Evolutionary conservation across 441 rosid species (phyloP).

Genomic region (Euphorbia celastroides): DNA sequence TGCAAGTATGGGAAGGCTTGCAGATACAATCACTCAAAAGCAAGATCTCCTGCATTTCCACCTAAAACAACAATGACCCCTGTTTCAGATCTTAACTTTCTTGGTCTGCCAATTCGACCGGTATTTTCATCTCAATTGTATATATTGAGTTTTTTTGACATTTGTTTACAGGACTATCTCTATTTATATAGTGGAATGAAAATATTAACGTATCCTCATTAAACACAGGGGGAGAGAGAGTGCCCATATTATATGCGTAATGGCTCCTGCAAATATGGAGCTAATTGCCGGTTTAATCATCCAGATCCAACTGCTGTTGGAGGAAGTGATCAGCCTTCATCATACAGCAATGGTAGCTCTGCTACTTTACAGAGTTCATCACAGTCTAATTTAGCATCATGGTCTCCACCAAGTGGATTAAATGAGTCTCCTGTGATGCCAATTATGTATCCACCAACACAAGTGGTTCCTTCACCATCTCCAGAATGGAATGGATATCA

Average conservation of each 20-base stretch:
- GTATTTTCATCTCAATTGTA: conserved; percentile 35
- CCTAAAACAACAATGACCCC: conserved; percentile 32
- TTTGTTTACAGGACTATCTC: neutral
- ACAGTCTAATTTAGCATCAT: conserved; percentile 42
- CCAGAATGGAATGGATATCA: conserved; percentile 83
- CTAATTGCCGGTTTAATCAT: conserved; percentile 82
- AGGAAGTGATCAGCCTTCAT: conserved; percentile 42
- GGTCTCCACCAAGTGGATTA: conserved; percentile 60
- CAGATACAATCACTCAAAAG: conserved; percentile 66
- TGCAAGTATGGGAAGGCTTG: conserved; percentile 92
- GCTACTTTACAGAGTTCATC: conserved; percentile 40
- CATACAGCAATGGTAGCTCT: conserved; percentile 51
- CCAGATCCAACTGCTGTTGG: conserved; percentile 72
- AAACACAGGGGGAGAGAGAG: conserved; percentile 67
- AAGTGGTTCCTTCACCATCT: conserved; percentile 46
- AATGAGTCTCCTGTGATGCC: conserved; percentile 59
- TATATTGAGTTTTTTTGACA: neutral
- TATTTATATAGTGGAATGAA: neutral
- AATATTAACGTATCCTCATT: conserved; percentile 11
- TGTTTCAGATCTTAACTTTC: conserved; percentile 64
- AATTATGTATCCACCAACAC: conserved; percentile 50
- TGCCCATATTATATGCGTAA: conserved; percentile 91
- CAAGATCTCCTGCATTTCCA: conserved; percentile 28
- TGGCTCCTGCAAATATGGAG: conserved; percentile 88
- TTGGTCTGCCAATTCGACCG: conserved; percentile 84